Conservation (phyloP, 192 early-diverging fungal species). For the Linnemannia hyalina region DNA sequence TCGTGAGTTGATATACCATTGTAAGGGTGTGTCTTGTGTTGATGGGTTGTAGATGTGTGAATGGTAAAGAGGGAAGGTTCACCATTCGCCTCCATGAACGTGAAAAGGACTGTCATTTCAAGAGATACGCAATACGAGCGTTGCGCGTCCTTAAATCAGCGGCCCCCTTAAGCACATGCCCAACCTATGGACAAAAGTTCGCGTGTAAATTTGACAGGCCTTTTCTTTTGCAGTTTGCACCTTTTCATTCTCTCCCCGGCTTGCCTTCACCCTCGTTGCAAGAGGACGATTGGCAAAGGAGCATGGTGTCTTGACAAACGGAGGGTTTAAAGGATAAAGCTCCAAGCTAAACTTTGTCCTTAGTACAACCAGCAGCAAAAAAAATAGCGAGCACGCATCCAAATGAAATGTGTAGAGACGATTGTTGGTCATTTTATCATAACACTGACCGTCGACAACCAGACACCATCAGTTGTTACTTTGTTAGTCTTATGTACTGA, state of each 20-base stretch:
- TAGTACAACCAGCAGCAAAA: neutral
- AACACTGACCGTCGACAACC: neutral
- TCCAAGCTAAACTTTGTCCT: neutral
- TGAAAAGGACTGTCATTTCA: neutral
- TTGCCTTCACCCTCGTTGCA: no score
- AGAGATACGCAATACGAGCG: neutral
- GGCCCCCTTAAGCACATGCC: neutral
- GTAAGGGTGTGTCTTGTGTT: neutral
- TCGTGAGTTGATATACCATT: neutral
- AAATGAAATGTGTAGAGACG: neutral
- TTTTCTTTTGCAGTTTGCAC: no score
- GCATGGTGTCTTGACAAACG: no score
- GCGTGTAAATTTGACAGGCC: neutral
- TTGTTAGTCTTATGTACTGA: neutral
- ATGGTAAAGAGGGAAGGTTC: neutral
- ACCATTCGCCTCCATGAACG: neutral
- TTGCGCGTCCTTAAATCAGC: neutral
- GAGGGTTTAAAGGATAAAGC: no score
- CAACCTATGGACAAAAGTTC: neutral
- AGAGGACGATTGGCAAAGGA: no score
- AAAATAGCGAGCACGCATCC: neutral
- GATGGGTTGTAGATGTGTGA: neutral
- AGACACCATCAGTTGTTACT: neutral
- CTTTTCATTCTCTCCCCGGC: no score
- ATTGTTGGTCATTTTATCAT: neutral